Base-by-base conservation (phyloP, 768 basidiomycete genomes). In the Amanita rubescens region DNA sequence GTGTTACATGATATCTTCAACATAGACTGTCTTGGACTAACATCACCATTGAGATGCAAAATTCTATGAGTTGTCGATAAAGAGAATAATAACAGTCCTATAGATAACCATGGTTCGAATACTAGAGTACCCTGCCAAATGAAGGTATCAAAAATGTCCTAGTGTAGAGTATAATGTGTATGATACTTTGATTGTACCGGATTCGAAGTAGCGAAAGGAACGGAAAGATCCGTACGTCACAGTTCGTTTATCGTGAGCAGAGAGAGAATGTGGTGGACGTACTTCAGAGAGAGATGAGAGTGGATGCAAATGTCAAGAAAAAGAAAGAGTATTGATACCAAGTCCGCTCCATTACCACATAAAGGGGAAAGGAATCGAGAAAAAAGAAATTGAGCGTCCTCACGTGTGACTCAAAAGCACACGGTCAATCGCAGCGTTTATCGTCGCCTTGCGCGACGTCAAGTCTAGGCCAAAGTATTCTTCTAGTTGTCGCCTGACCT, bases 401-500 rank as follows among this genome's bases (percentile, higher is more conserved):
- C 53, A 67, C 47, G 70, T 67, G 38, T 81, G 82, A 54, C 71
- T 74, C 27, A 88, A 71, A 53, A 92, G 71, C 39, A 81, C 73
- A 51, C 82, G 73, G 63, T 92, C 89, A 57, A 94, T 91, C 12
- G 82, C 78, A 45, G 81, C 75, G 58, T 93, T 94, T 67, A 94
- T 90, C 24, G 75, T 74, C 24, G 73, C 71, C 68, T 93, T 90
- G 53, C 85, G 79, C 20, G 80, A 59, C 11, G 81, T 79, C 54
- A 97, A 69, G 65, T 89, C 88, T 72, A 84, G 81, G 32, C 85
- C 86, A 64, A 87, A 96, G 56, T 77, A 78, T 55, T 82, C 82
- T 69, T 97, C 94, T 33, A 99, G 73, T 62, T 83, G 81, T 53
- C 83, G 76, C 35, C 95, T 80, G 48, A 99, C 85, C 60, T 86